Percentiles rank a stretch among this genome's conserved stretches.
These are phyloP conservation scores for Puccinellia tenuiflora DNA, from an alignment of 176 grass and related monocot species.

Conservation along the genomic window DNA sequence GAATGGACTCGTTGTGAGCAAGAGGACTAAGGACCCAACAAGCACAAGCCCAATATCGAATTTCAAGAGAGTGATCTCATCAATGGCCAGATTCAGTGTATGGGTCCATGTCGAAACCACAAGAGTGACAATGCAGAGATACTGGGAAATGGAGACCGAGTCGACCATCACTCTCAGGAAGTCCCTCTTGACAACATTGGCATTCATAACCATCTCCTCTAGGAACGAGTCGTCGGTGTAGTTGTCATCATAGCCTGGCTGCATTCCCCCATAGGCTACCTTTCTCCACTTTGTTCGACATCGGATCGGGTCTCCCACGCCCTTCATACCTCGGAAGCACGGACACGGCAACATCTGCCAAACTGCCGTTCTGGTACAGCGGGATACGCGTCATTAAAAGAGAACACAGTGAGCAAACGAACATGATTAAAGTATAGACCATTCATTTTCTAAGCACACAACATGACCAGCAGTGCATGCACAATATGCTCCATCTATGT, in stretches of 20 bases:
- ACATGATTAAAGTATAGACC: no score
- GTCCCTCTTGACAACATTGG: conserved; percentile 90
- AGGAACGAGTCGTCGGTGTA: conserved; percentile 76
- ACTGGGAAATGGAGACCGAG: conserved; percentile 84
- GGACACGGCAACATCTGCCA: no score
- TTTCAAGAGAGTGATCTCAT: conserved; percentile 70
- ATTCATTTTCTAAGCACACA: no score
- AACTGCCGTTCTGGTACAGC: no score
- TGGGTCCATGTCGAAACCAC: conserved; percentile 77
- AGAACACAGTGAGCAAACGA: no score
- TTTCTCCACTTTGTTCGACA: conserved; percentile 69
- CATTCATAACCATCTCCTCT: conserved; percentile 97
- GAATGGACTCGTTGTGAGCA: conserved; percentile 52
- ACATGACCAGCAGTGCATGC: no score
- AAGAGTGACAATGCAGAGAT: conserved; percentile 74
- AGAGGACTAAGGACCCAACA: conserved; percentile 64
- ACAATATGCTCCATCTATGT: no score
- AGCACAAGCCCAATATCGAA: conserved; percentile 61
- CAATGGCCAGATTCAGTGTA: conserved; percentile 65
- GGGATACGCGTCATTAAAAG: no score
- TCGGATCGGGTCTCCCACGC: conserved; percentile 12
- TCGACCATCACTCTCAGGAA: conserved; percentile 63
- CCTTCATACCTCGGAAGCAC: conserved; percentile 52
- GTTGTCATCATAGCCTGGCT: conserved; percentile 72
- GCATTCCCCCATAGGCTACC: conserved; percentile 85